Evolutionary conservation across 176 grass and related monocot species (phyloP), one percentile per base, ranked within the genome.

Genomic region (Lolium rigidum): DNA sequence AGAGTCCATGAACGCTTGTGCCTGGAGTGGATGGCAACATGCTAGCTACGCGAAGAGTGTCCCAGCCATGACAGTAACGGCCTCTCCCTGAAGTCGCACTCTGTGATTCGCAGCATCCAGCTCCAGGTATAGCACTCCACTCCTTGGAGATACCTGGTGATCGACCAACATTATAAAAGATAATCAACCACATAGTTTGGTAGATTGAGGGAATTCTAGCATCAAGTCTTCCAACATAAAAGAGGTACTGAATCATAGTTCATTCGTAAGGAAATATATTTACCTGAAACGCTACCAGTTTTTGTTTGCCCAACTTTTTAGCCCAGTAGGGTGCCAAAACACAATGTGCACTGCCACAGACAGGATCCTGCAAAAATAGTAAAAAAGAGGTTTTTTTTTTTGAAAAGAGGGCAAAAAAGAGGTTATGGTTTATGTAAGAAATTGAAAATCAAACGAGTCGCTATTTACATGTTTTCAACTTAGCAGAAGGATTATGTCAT

Each of bases 251-350:
- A 43, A 43, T 1, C 41, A 43, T 43, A 71, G 24, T 69, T 50
- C 37, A 65, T 26, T 67, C 7, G 20, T 64, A 1, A 1, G 6
- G 50, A 28, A 7, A 64, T 15, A 24, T 22, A n/a, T n/a, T 46
- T 10, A 93, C 95, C 82, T 90, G 91, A 71, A 92, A 94, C 49
- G 92, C 90, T 6, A 62, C 79, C 12, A 94, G 84, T 25, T 69
- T 88, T 76, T 87, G 81, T 61, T 97, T 97, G 5, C 89, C 87
- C 15, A 97, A 64, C 82, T 97, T 94, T 80, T 61, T 61, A 54
- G 90, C 90, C 95, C 92, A 94, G 13, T 97, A 97, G 9, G 90
- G 92, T 48, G 91, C 90, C 65, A 97, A 71, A 11, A 86, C 76
- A 88, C 90, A 97, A 31, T 97, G 92, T 5, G 86, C 88, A 16